Evolutionary conservation across 2,329 filamentous ascomycete species (phyloP).

Genomic region (Colletotrichum sp.): DNA sequence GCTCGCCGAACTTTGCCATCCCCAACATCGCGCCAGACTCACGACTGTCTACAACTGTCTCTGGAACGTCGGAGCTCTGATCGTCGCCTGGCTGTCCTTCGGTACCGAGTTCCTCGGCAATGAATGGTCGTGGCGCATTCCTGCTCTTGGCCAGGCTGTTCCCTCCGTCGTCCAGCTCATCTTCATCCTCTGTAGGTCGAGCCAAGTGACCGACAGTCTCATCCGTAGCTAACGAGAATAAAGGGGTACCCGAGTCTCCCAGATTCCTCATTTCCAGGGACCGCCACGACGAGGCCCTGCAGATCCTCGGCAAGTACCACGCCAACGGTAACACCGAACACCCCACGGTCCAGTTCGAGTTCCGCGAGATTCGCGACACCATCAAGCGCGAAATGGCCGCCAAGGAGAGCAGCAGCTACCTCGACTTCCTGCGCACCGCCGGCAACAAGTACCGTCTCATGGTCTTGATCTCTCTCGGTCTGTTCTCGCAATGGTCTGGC

Average conservation of each 20-base stretch:
- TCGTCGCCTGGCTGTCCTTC: constrained; percentile 56
- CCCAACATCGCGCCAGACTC: constrained; percentile 52
- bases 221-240: not conserved
- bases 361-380: constrained; percentile 64
- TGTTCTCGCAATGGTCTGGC: constrained; percentile 66
- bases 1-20: constrained; percentile 59
- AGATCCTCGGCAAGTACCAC: constrained; percentile 38
- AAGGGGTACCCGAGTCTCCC: constrained; percentile 47
- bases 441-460: constrained; percentile 62
- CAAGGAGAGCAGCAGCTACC: constrained; percentile 52
- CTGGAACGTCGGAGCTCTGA: constrained; percentile 55
- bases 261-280: constrained; percentile 46
- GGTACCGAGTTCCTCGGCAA: constrained; percentile 50
- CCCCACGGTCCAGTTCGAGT: constrained; percentile 63
- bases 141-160: constrained; percentile 52
- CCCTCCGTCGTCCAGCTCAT: constrained; percentile 52
- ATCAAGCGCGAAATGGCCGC: constrained; percentile 56
- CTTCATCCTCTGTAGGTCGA: constrained; percentile 49
- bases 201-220: not conserved
- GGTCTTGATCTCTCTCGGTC: constrained; percentile 58
- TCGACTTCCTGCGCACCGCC: constrained; percentile 59
- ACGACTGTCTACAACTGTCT: constrained; percentile 60
- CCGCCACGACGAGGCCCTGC: constrained; percentile 37
- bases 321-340: constrained; percentile 39
- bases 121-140: constrained; percentile 59